Base-by-base conservation (phyloP, 345 rosid genomes). In the Ricinus communis region DNA sequence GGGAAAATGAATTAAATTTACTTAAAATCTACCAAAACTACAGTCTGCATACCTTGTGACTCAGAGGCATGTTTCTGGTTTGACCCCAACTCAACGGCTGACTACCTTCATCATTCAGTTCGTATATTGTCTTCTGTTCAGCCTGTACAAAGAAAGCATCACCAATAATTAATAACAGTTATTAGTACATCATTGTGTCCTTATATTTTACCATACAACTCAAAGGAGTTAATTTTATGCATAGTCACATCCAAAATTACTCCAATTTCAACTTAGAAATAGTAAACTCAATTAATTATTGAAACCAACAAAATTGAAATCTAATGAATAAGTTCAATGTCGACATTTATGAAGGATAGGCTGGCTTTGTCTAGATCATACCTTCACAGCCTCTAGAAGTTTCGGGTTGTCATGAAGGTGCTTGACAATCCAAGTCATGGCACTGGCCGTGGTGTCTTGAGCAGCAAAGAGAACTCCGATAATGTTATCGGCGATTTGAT, bases 341-440 rank as follows among this genome's bases (percentile, higher is more conserved):
- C 38, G n/a, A n/a, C n/a, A 33, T 33, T 33, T 33, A 33, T 33
- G 38, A 33, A 33, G 38, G 38, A 6, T 33, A 33, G 38, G 6
- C 8, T 43, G 47, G 14, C 13, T 43, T 43, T 43, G 8, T 43
- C 14, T 43, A 43, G 47, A 43, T 43, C 47, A 43, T 81, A 90
- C 96, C 96, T 84, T 90, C n/a, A 90, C 84, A 65, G 81, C 83
- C 82, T 85, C 87, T 24, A 88, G 93, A 77, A 86, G 83, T 68
- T 86, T 80, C 45, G 79, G 88, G 75, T 86, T 85, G 70, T 84
- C 96, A 70, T 86, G 93, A 69, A 90, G 91, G 77, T 85, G 86
- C 80, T 88, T 90, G 79, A 85, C 84, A 76, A 82, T 82, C 96
- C 96, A 90, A n/a, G 96, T 88, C 88, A 87, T 71, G 81, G 76